phyloP scores from a whole-genome alignment of 306 rosid species.

The Cyclanthera cordifolia region DNA sequence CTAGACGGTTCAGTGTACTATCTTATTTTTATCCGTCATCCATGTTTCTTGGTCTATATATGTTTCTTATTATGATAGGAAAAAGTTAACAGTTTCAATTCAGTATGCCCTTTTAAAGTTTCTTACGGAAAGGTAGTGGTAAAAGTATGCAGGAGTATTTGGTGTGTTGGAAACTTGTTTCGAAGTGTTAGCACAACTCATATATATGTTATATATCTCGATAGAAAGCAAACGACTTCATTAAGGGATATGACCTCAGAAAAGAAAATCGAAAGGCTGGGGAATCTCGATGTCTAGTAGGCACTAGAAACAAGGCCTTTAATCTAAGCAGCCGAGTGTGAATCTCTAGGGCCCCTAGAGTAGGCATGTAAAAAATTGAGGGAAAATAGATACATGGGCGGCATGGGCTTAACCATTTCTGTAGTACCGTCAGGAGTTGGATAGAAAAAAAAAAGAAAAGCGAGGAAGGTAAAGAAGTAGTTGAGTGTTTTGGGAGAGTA shows the following conservation, averaged over 20 bases:
- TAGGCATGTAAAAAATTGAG: no score
- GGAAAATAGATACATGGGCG: background rate
- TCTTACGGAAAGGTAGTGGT: background rate
- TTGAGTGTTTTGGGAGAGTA: background rate
- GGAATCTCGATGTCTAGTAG: no score
- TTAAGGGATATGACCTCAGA: no score
- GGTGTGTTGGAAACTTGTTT: background rate
- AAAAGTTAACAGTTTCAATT: background rate
- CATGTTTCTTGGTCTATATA: background rate
- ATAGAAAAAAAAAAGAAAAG: background rate
- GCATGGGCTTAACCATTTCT: background rate
- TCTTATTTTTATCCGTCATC: background rate
- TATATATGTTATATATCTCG: no score
- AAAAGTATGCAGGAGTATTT: background rate
- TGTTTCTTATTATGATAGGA: background rate
- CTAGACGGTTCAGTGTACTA: background rate
- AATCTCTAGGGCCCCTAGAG: no score
- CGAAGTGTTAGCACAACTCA: background rate
- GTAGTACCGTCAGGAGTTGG: background rate
- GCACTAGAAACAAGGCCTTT: no score
- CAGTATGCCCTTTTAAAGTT: background rate
- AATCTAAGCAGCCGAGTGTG: no score
- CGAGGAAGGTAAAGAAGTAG: background rate
- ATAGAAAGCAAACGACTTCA: no score
- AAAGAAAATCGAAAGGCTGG: no score